Base-by-base conservation (phyloP, 2,329 filamentous ascomycete species). In the Didymellaceae sp. region DNA sequence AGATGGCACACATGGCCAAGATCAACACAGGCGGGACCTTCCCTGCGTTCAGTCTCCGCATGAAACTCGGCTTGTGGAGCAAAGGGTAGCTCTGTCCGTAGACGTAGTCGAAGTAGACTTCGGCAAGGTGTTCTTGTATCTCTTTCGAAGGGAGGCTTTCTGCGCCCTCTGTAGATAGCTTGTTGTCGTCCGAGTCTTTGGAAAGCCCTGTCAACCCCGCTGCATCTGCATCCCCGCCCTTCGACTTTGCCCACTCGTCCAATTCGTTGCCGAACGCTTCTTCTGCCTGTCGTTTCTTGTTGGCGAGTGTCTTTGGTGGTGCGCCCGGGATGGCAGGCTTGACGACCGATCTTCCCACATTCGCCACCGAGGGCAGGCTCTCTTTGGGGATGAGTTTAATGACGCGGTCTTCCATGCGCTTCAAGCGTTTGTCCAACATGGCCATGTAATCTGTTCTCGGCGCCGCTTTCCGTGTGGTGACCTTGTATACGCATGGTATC, bases 361-460 rank as follows among this genome's bases (percentile, higher is more conserved):
- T 79, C 7, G 82, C 78, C 51, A 87, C 80, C 20, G 84, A 78
- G 32, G 88, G 86, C 56, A 90, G 82, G 57, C 95, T 91, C 32
- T 90, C 84, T 68, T 93, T 96, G 0, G 94, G 93, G 21, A 97
- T 88, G 51, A 93, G 88, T 72, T 96, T 96, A 76, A 97, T 95
- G 56, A 97, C 94, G 48, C 93, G 87, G 66, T 97, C 93, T 74
- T 99, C 94, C 94, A 97, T 97, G 49, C 93, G 83, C 78, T 96
- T 97, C 60, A 97, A 74, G 44, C 94, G 84, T 75, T 96, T 97
- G 75, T 97, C 94, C 63, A 97, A 78, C 91, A 97, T 97, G 32
- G 92, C 91, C 94, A 97, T 97, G 74, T 97, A 97, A 74, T 97
- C 94, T 14, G 94, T 97, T 43, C 94, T 83, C 2, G 94, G 94